Evolutionary conservation across 2,329 filamentous ascomycete species (phyloP).

Genomic region (Botrytis cinerea): DNA sequence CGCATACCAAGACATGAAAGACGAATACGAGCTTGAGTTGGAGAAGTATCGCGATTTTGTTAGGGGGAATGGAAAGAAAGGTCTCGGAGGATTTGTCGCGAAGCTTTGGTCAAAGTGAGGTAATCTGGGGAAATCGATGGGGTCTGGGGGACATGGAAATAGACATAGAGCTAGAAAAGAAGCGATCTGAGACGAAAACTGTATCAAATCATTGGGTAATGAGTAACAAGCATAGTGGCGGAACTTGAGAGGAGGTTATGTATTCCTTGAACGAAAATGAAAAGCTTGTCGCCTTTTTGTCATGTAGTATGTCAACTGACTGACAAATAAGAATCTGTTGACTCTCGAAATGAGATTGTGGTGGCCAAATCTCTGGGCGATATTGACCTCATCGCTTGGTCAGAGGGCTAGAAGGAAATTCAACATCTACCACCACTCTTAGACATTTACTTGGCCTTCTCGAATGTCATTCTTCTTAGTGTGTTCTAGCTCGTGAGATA

Average conservation of each 20-base stretch:
- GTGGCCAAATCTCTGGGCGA: not conserved
- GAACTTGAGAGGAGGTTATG: not conserved
- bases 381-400: not conserved
- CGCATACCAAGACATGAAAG: constrained; percentile 12
- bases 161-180: not conserved
- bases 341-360: not conserved
- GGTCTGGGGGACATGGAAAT: not conserved
- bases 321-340: not conserved
- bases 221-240: not conserved
- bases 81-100: not conserved
- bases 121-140: not conserved
- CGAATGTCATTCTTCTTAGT: not conserved
- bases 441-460: not conserved
- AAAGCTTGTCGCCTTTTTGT: not conserved
- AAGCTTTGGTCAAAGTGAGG: constrained; percentile 18
- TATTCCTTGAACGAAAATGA: not conserved
- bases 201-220: not conserved
- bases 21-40: constrained; percentile 9
- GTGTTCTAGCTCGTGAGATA: constrained; percentile 8
- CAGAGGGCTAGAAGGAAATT: not conserved
- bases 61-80: not conserved
- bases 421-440: not conserved
- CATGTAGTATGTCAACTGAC: not conserved
- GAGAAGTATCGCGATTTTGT: constrained; percentile 5
- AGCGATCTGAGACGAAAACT: not conserved